Evolutionary conservation across 2,329 filamentous ascomycete species (phyloP), one percentile per base, ranked within the genome.

Genomic region (Dryadomyces quercivorus): DNA sequence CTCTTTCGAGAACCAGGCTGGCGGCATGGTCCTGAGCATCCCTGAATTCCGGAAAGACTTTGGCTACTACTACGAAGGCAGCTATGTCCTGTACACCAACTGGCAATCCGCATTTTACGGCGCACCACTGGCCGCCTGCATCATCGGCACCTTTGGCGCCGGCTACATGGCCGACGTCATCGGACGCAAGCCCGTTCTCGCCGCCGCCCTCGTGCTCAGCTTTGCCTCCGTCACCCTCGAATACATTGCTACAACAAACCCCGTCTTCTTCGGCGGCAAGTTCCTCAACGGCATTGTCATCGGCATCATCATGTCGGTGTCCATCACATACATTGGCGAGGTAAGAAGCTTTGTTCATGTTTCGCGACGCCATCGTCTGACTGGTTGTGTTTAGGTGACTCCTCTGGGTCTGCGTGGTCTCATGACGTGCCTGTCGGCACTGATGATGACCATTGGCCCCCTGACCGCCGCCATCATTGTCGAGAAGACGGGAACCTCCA

Each of bases 1-100:
- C 18, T 52, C 51, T 9, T 53, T 53, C 50, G 55, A 56, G 20
- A 44, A 38, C 49, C 49, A 69, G 53, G 68, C 69, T 21, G 61
- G 63, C 13, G 67, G 68, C 18, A 67, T 63, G 38, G 65, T 70
- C 16, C 63, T 71, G 34, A 65, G 66, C 20, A 71, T 72, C 21
- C 67, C 69, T 9, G 59, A 70, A 56, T 73, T 72, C 56, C 63
- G 69, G 49, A 64, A 70, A 52, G 69, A 72, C 56, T 72, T 72
- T 59, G 70, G 70, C 5, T 60, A 62, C 50, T 52, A 56, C 8
- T 69, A 64, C 52, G 65, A 65, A 2, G 67, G 63, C 1, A 61
- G 60, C 38, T 72, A 67, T 60, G 68, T 69, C 8, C 59, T 72
- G 10, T 57, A 65, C 16, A 64, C 69, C 2, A 50, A 59, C 18